Conservation (phyloP, 192 early-diverging fungal species). For the Allomyces macrogynus region DNA sequence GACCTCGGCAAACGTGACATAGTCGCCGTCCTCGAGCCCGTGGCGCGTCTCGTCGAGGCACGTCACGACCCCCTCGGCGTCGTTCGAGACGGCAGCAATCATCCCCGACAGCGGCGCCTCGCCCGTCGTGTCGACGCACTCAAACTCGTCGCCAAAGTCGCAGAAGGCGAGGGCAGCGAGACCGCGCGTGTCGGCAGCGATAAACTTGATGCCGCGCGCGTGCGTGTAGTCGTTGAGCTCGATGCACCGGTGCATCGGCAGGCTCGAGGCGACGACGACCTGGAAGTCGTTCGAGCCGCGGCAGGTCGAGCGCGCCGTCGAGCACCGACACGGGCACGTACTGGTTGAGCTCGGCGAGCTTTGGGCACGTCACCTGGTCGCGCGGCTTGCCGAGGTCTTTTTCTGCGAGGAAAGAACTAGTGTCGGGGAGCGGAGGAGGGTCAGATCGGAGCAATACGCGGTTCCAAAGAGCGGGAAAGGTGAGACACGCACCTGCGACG, state of each 20-base stretch:
- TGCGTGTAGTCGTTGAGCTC: conserved; percentile 67
- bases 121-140: conserved; percentile 69
- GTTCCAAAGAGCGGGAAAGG: not conserved
- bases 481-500: conserved; percentile 44
- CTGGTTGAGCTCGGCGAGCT: conserved; percentile 84
- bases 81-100: conserved; percentile 58
- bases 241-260: not conserved
- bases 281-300: conserved; percentile 36
- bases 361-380: conserved; percentile 48
- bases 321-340: conserved; percentile 89
- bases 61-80: conserved; percentile 69
- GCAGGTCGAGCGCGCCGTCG: conserved; percentile 54
- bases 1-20: conserved; percentile 82
- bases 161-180: conserved; percentile 86
- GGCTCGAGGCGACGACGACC: conserved; percentile 7
- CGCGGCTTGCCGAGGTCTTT: conserved; percentile 75
- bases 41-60: conserved; percentile 93
- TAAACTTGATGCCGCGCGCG: conserved; percentile 55
- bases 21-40: conserved; percentile 93
- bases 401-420: conserved; percentile 73
- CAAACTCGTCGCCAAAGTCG: conserved; percentile 86
- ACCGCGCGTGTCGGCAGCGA: conserved; percentile 70
- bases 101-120: conserved; percentile 84
- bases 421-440: not conserved
- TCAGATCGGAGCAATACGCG: no score